A percentile compares a stretch with the other conserved stretches of the same genome.
Evolutionary conservation across 441 rosid species (phyloP).

Genomic region (Macaranga tanarius): DNA sequence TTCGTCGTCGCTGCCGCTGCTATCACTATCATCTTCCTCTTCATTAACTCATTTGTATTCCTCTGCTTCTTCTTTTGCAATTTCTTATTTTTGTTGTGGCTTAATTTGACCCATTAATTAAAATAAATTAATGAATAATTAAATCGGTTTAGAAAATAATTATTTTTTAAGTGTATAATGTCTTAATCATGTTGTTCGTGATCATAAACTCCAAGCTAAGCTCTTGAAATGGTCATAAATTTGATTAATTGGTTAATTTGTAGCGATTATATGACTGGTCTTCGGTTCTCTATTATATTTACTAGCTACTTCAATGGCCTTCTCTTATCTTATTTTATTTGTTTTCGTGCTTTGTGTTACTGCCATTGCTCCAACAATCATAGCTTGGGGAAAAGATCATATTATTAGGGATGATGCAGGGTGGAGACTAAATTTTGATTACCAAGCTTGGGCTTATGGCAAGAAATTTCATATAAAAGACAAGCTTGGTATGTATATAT

Average conservation of each 20-base stretch:
- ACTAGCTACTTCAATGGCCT: conserved; percentile 20
- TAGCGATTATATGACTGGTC: too few relatives aligned
- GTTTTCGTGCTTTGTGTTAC: background rate
- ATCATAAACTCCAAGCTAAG: too few relatives aligned
- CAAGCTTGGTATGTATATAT: conserved; percentile 26
- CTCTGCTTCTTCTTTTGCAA: background rate
- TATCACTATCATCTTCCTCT: background rate
- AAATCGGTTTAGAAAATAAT: too few relatives aligned
- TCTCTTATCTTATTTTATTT: background rate
- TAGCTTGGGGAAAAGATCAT: conserved; percentile 18
- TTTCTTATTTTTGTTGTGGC: too few relatives aligned
- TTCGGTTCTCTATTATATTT: too few relatives aligned
- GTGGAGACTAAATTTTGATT: conserved; percentile 30
- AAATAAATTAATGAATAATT: too few relatives aligned
- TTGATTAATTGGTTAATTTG: too few relatives aligned
- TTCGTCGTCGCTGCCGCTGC: background rate
- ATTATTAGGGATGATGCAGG: conserved; percentile 33
- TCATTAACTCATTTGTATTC: conserved; percentile 22
- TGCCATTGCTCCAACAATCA: conserved; percentile 2
- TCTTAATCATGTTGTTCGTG: too few relatives aligned
- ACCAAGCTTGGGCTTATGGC: conserved; percentile 35
- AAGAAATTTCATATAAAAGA: conserved; percentile 36
- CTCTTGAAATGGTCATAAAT: too few relatives aligned
- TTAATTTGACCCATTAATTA: too few relatives aligned
- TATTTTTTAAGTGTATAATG: too few relatives aligned